Base-by-base conservation (phyloP, 1,284 basidiomycete genomes). In the Ceratobasidium sp. region DNA sequence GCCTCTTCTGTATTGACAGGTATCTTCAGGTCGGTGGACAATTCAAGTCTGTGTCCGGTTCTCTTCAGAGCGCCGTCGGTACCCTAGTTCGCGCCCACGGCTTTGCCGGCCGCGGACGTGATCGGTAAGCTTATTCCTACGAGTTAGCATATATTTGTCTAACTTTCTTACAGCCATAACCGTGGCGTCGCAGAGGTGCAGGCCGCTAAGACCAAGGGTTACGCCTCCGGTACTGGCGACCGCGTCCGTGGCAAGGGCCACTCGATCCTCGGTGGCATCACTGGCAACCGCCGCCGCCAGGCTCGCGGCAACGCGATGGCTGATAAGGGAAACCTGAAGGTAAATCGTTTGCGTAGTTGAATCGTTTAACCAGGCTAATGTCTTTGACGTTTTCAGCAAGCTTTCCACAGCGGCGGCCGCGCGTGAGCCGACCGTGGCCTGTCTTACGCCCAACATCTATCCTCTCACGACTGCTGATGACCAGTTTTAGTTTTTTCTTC, bases 191-290 rank as follows among this genome's bases (percentile, higher is more conserved):
- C 73, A 42, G 73, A 76, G 42, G 53, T 76, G 33, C 13, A 66
- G 51, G 73, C 73, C 6, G 73, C 73, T n/a, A 76, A 76, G 63
- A 33, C 49, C 7, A 64, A 40, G 44, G 73, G 73, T 12, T 76
- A 76, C 28, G 61, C 51, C 10, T 76, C 73, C 42, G 78, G 72
- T 28, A 79, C 78, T 13, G 55, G 72, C 28, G 67, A 77, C 42
- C 72, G 72, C n/a, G 73, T 70, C n/a, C 71, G 66, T 20, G 78
- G 78, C 44, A 79, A 71, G 49, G 78, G 78, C 18, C 78, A 79
- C 46, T 76, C 71, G 18, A 70, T 79, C 39, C 72, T 79, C 26
- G 78, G 78, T 39, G 78, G 64, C 18, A 61, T 79, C 39, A 76
- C 66, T 33, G 78, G 78, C 15, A 79, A 69, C 66, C 78, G 78